Evolutionary conservation across 768 basidiomycete genomes (phyloP), one percentile per base, ranked within the genome.

Genomic region (Tremella mesenterica): DNA sequence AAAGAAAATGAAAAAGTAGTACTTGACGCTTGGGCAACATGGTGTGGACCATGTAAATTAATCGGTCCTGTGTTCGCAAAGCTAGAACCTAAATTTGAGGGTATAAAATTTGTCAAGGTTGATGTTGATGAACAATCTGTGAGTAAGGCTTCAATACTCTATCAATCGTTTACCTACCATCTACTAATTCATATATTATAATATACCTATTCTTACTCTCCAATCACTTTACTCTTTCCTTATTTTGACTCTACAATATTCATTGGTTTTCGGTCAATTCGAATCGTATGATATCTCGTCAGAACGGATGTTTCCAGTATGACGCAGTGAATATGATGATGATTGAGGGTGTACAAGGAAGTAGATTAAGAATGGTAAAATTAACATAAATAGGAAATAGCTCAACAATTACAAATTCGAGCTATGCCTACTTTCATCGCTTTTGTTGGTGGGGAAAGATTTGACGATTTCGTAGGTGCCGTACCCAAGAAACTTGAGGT

Each of bases 401-500:
- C 73, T 20, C 33, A 65, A 28, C 61, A 65, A 21, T 65, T 64
- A 33, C 54, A 50, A 9, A 67, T 76, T 55, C 53, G 63, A 30
- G 70, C 72, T 28, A 76, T 76, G 76, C 76, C 76, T 7, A 76
- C 76, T 4, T 76, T 76, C 61, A 53, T 69, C 28, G 72, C 72
- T 33, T 69, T 71, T 65, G 63, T 69, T 55, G 64, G 68, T 44
- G 75, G 74, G n/a, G 45, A 69, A 34, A 65, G 63, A 50, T 60
- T 75, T 25, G 70, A 69, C 25, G 61, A 68, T 27, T 52, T 74
- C 20, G 61, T 62, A 25, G 76, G 76, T 23, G 76, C 76, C 26
- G 54, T 52, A 13, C 70, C 70, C 16, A 66, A 64, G 34, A 71
- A 73, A 57, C 52, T 73, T 16, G 38, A 41, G 38, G 38, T 23